These are phyloP conservation scores for Mycena belliarum DNA, from an alignment of 768 basidiomycete genomes.

Conservation along the genomic window DNA sequence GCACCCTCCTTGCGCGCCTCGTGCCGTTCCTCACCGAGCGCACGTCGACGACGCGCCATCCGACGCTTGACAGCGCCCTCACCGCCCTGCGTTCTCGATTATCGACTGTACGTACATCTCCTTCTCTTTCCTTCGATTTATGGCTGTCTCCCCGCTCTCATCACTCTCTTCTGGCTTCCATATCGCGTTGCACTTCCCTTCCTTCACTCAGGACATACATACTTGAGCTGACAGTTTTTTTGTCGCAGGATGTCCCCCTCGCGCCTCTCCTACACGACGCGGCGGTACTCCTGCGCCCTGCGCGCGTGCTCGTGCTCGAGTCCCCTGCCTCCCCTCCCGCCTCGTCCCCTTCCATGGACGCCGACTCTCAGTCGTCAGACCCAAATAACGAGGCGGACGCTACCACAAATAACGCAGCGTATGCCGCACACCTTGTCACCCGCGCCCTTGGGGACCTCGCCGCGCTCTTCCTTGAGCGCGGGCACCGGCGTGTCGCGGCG, in stretches of 20 bases:
- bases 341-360: not conserved
- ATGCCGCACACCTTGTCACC: constrained; percentile 7
- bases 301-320: constrained; percentile 28
- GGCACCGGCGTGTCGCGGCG: constrained; percentile 41
- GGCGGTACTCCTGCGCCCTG: constrained; percentile 52
- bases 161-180: not conserved
- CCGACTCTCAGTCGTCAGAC: not conserved
- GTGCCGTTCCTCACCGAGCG: constrained; percentile 68
- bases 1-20: constrained; percentile 47
- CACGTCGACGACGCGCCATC: constrained; percentile 55
- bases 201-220: too few species aligned
- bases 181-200: too few species aligned
- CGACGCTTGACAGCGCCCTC: constrained; percentile 51
- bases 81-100: constrained; percentile 70
- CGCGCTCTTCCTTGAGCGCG: constrained; percentile 35
- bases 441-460: constrained; percentile 58
- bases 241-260: constrained; percentile 34
- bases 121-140: not conserved
- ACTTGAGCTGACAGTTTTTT: too few species aligned
- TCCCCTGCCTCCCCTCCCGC: not conserved
- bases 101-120: constrained; percentile 51
- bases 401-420: not conserved
- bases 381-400: not conserved
- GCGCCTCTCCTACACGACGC: constrained; percentile 59
- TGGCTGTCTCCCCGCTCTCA: not conserved